phyloP scores from a whole-genome alignment of 768 basidiomycete species.

The Lentinus tigrinus region DNA sequence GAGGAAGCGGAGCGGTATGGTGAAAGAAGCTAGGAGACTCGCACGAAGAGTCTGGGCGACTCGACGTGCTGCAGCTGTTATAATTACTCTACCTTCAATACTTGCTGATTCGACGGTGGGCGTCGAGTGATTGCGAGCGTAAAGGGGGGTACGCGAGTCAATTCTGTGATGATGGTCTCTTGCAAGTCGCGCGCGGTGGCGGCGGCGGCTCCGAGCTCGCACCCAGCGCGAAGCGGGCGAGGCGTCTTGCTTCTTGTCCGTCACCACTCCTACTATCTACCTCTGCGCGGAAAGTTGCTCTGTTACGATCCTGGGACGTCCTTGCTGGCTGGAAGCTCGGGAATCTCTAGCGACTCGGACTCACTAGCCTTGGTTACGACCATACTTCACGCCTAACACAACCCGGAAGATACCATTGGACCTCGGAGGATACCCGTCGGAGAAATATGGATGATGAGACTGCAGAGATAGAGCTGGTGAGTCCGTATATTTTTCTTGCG shows the following conservation, averaged over 20 bases:
- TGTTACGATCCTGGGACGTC: too few species aligned
- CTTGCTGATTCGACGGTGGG: not conserved
- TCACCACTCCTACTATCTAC: too few species aligned
- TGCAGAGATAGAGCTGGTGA: slow-evolving; percentile 72
- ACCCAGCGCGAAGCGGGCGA: not conserved
- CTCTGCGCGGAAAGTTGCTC: too few species aligned
- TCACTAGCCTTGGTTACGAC: not conserved
- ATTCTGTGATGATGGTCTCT: not conserved
- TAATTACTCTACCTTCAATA: not conserved
- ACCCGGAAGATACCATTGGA: not conserved
- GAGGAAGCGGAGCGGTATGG: not conserved
- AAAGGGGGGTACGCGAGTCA: not conserved
- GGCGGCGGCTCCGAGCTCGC: not conserved
- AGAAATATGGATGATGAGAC: slow-evolving; percentile 55
- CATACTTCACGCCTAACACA: not conserved
- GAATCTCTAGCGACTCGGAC: too few species aligned
- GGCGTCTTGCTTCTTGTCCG: not conserved
- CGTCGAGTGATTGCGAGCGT: not conserved
- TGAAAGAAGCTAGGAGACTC: slow-evolving; percentile 1
- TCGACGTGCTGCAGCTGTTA: slow-evolving; percentile 1
- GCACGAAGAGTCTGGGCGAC: not conserved
- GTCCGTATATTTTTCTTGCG: not conserved
- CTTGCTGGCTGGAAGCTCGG: too few species aligned
- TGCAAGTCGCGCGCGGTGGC: not conserved
- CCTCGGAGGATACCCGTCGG: not conserved